Evolutionary conservation across 768 basidiomycete species (phyloP).

Genomic region (Mycena albidolilacea): DNA sequence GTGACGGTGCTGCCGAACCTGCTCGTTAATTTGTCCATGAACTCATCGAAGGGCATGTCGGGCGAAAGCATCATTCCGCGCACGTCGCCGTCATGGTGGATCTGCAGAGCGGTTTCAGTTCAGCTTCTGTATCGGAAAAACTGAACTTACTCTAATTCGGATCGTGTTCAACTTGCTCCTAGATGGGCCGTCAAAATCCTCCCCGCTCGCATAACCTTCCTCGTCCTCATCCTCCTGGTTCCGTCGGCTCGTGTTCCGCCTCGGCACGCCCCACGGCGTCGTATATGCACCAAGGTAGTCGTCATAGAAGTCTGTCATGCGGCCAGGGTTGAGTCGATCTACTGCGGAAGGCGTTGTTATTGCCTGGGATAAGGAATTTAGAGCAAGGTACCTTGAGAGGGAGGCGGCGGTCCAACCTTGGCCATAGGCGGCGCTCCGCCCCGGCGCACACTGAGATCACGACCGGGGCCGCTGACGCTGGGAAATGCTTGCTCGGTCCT

Average conservation of each 20-base stretch:
- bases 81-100: slow-evolving; percentile 86
- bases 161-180: slow-evolving; percentile 76
- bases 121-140: not conserved
- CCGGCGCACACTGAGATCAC: slow-evolving; percentile 65
- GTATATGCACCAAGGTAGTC: slow-evolving; percentile 76
- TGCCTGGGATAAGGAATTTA: not conserved
- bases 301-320: slow-evolving; percentile 83
- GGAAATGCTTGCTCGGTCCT: slow-evolving; percentile 52
- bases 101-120: slow-evolving; percentile 54
- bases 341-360: not conserved
- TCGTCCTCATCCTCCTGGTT: slow-evolving; percentile 80
- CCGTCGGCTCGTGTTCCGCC: slow-evolving; percentile 59
- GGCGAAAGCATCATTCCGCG: slow-evolving; percentile 89
- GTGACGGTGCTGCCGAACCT: slow-evolving; percentile 81
- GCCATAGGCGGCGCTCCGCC: slow-evolving; percentile 44
- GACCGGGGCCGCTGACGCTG: slow-evolving; percentile 60
- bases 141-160: slow-evolving; percentile 80
- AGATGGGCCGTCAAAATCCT: slow-evolving; percentile 72
- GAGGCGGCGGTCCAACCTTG: slow-evolving; percentile 50
- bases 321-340: slow-evolving; percentile 47
- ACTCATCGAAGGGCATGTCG: slow-evolving; percentile 77
- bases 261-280: slow-evolving; percentile 61
- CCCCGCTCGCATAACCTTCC: slow-evolving; percentile 83
- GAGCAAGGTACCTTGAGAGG: slow-evolving; percentile 55
- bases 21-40: slow-evolving; percentile 77